phyloP scores from a whole-genome alignment of 139 green algal genomes.

The Chlamydomonas incerta region DNA sequence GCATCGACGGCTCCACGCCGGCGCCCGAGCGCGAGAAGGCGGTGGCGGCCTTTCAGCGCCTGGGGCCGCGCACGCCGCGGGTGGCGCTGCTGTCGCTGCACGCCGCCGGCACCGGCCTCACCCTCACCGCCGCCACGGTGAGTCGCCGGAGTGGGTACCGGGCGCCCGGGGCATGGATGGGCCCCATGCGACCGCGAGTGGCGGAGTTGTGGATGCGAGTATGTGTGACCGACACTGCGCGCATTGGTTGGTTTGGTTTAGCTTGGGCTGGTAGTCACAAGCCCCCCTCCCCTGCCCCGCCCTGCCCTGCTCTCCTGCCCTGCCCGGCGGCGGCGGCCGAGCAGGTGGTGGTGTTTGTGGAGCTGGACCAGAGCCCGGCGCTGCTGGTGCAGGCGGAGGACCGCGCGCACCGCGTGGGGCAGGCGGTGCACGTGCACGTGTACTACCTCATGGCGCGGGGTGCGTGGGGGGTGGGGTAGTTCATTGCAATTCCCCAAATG shows the following conservation, averaged over 20 bases:
- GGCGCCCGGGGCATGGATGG: neutral
- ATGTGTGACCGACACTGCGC: neutral
- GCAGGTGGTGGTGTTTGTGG: conserved; percentile 61
- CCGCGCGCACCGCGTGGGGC: conserved; percentile 67
- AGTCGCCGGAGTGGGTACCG: neutral
- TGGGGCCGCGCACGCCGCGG: neutral
- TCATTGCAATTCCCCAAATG: too few species aligned
- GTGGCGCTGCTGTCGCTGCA: conserved; percentile 75
- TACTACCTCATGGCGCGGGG: conserved; percentile 74
- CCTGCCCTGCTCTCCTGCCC: too few species aligned
- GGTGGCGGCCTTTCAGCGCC: conserved; percentile 61
- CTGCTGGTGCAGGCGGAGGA: conserved; percentile 65
- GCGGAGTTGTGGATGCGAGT: neutral
- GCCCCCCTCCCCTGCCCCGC: too few species aligned
- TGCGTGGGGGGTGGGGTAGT: neutral
- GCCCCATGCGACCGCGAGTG: too few species aligned
- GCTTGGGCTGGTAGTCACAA: too few species aligned
- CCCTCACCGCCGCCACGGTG: conserved; percentile 68
- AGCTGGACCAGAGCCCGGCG: conserved; percentile 66
- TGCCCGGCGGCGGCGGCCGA: too few species aligned
- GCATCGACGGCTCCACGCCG: conserved; percentile 67
- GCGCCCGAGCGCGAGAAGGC: conserved; percentile 30
- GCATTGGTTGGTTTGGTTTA: too few species aligned
- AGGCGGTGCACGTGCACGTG: conserved; percentile 67
- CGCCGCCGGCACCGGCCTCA: conserved; percentile 81